Conservation (phyloP, 257 asterid species). For the Leptodermis oblonga region DNA sequence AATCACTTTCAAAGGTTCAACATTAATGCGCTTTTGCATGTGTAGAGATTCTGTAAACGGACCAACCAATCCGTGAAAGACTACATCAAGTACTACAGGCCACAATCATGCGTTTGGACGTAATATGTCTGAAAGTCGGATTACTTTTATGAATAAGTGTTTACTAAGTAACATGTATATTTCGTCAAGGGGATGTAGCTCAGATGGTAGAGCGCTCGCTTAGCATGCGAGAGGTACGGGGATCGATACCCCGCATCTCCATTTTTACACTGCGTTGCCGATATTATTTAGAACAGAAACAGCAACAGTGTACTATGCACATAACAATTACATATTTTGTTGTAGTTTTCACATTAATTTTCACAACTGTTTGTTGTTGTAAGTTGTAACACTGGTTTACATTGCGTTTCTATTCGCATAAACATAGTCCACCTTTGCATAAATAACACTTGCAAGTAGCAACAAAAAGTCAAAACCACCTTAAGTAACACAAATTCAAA, state of each 20-base stretch:
- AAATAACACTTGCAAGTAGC: slow-evolving; percentile 8
- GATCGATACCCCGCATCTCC: slow-evolving; percentile 99
- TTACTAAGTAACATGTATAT: too few relatives aligned
- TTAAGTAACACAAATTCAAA: not conserved
- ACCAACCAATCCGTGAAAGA: too few relatives aligned
- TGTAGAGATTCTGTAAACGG: too few relatives aligned
- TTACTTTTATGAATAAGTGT: too few relatives aligned
- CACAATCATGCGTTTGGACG: too few relatives aligned
- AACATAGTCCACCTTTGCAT: not conserved
- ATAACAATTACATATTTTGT: slow-evolving; percentile 1
- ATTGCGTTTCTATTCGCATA: not conserved
- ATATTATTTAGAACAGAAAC: not conserved
- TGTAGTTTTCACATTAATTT: not conserved
- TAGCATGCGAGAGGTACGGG: slow-evolving; percentile 99
- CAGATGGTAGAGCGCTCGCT: slow-evolving; percentile 99
- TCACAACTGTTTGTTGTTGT: not conserved
- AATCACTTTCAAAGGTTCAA: too few relatives aligned
- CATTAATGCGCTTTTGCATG: too few relatives aligned
- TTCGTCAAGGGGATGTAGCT: slow-evolving; percentile 77
- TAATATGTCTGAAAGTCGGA: too few relatives aligned
- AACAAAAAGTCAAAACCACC: not conserved
- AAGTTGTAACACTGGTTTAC: not conserved
- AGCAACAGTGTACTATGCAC: too few relatives aligned
- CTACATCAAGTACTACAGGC: too few relatives aligned
- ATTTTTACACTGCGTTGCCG: slow-evolving; percentile 3